Evolutionary conservation across 768 basidiomycete species (phyloP).

Genomic region (Termitomyces sp.): DNA sequence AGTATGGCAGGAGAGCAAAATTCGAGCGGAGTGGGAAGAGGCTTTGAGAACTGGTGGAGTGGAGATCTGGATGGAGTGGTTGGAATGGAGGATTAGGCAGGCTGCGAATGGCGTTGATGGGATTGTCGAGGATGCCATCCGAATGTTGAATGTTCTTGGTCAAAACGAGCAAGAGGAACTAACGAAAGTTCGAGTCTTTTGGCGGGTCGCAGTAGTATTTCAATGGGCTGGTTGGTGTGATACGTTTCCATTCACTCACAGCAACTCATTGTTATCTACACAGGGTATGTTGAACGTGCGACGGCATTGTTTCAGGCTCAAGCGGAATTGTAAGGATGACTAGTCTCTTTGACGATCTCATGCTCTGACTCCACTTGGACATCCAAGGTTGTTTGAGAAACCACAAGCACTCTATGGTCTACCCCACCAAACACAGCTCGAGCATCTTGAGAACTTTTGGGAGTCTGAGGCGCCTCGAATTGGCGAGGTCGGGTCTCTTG

Average conservation of each 20-base stretch:
- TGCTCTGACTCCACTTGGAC: background rate
- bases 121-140: slow-evolving; percentile 44
- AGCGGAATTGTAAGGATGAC: slow-evolving; percentile 60
- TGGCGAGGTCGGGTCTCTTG: slow-evolving; percentile 59
- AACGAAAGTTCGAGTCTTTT: slow-evolving; percentile 55
- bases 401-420: slow-evolving; percentile 39
- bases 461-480: slow-evolving; percentile 75
- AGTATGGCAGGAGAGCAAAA: slow-evolving; percentile 54
- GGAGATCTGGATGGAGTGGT: slow-evolving; percentile 74
- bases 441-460: slow-evolving; percentile 76
- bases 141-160: slow-evolving; percentile 38
- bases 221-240: slow-evolving; percentile 54
- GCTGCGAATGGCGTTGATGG: slow-evolving; percentile 43
- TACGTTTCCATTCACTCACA: background rate
- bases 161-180: slow-evolving; percentile 40
- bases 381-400: slow-evolving; percentile 49
- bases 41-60: slow-evolving; percentile 47
- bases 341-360: background rate
- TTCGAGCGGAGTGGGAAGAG: slow-evolving; percentile 64
- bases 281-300: slow-evolving; percentile 71
- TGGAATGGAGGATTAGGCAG: slow-evolving; percentile 65
- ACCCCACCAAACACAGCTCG: slow-evolving; percentile 44
- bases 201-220: slow-evolving; percentile 61
- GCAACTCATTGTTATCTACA: slow-evolving; percentile 6
- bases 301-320: slow-evolving; percentile 80